Evolutionary conservation across 1,284 basidiomycete species (phyloP).

Genomic region (Pyrrhoderma lamaoense): DNA sequence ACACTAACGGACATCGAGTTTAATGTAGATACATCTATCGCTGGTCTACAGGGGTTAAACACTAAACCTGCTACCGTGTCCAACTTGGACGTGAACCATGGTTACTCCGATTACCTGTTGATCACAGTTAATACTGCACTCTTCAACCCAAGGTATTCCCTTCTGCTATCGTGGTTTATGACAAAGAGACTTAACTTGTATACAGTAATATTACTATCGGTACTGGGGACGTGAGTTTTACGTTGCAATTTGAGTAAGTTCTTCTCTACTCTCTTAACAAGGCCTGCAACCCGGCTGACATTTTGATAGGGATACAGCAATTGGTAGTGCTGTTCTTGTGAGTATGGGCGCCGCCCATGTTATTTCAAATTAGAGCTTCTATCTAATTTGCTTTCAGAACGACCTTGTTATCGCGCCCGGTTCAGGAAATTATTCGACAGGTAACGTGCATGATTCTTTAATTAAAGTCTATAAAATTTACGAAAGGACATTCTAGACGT

Average conservation of each 20-base stretch:
- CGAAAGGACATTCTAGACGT: conserved; percentile 38
- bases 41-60: conserved; percentile 62
- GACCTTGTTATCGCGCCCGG: conserved; percentile 52
- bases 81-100: conserved; percentile 63
- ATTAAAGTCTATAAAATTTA: background rate
- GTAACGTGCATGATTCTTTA: conserved; percentile 26
- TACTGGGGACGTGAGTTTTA: conserved; percentile 58
- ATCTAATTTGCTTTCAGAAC: conserved; percentile 30
- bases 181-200: background rate
- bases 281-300: conserved; percentile 8
- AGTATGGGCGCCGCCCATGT: too few relatives aligned
- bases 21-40: conserved; percentile 52
- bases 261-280: background rate
- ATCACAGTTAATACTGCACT: conserved; percentile 58
- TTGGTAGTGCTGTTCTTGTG: conserved; percentile 58
- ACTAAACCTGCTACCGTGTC: conserved; percentile 52
- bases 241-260: conserved; percentile 48
- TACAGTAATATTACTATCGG: conserved; percentile 65
- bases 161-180: conserved; percentile 16
- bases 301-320: conserved; percentile 37
- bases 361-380: conserved; percentile 21
- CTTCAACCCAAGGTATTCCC: conserved; percentile 52
- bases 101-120: conserved; percentile 60
- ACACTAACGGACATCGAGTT: conserved; percentile 56
- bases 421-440: conserved; percentile 44